A percentile compares a stretch with the other conserved stretches of the same genome.
Conservation (phyloP, 1,284 basidiomycete genomes). For the Microstroma glucosiphilum region DNA sequence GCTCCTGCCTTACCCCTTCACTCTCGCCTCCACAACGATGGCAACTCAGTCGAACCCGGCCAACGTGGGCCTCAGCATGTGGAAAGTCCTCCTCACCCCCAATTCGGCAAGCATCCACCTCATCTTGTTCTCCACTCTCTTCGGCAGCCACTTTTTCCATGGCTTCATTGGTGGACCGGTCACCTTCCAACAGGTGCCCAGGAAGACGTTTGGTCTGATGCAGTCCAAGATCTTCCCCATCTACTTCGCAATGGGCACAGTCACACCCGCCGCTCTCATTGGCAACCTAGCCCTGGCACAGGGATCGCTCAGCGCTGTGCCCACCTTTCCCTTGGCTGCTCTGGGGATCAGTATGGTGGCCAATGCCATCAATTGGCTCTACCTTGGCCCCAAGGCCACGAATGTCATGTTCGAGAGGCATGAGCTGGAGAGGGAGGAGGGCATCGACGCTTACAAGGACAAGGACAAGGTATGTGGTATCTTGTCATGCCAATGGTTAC, state of each 20-base stretch:
- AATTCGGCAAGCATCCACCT: constrained; percentile 11
- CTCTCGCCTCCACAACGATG: too few relatives aligned
- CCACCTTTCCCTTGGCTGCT: constrained; percentile 59
- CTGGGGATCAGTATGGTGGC: constrained; percentile 57
- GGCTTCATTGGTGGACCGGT: constrained; percentile 19
- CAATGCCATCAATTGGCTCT: constrained; percentile 60
- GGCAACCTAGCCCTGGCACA: constrained; percentile 53
- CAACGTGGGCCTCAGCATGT: constrained; percentile 11
- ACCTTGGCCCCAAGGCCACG: constrained; percentile 58
- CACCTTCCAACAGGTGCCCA: constrained; percentile 46
- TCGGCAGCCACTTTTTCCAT: constrained; percentile 14
- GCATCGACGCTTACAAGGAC: constrained; percentile 7
- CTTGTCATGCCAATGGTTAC: background rate
- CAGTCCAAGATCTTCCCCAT: constrained; percentile 69
- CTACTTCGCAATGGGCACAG: constrained; percentile 63
- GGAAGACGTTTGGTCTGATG: constrained; percentile 68
- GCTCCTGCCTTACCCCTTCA: too few relatives aligned
- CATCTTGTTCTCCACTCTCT: constrained; percentile 4
- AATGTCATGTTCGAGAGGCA: constrained; percentile 16
- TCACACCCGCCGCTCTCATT: constrained; percentile 56
- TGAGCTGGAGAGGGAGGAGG: constrained; percentile 13
- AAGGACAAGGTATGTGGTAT: constrained; percentile 7
- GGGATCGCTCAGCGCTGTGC: constrained; percentile 58
- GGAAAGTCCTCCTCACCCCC: constrained; percentile 13
- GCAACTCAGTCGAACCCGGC: too few relatives aligned